Base-by-base conservation (phyloP, 768 basidiomycete genomes). In the Lactifluus echinatus region DNA sequence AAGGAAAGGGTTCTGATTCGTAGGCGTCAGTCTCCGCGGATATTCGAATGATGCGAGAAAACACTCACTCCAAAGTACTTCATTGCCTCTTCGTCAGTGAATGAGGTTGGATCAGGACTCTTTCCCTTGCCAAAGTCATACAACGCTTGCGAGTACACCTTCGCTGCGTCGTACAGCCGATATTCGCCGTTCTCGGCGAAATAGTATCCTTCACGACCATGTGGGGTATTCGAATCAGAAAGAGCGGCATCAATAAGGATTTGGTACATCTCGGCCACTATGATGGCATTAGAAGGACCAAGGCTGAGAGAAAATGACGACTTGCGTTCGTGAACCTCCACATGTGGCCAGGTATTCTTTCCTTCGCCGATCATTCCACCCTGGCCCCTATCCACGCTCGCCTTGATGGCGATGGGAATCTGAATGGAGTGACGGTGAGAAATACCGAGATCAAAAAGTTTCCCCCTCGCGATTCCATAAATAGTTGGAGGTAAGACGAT, bases 291-390 rank as follows among this genome's bases (percentile, higher is more conserved):
- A 48, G 50, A 29, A 5, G 50, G 8, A 4, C 4, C 2, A 19
- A 2, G 8, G 24, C 17, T 19, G 3, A 8, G 10, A 19, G 28
- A 8, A 3, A 31, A 37, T 10, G 14, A 12, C 10, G n/a, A 60
- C 61, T 52, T 55, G 81, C 81, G 69, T 34, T 84, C 82, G 43
- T 76, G 68, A 50, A 83, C 74, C 56, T 82, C 75, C 19, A 84
- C 77, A 58, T 80, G 71, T 0, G 77, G 75, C 84, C 82, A 87
- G 6, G 80, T 43, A 52, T 84, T 82, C 63, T 74, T 69, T 1
- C 85, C 85, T 40, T 73, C 63, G 0, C 84, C 83, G 3, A 85
- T 70, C 63, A 81, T 69, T 12, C 81, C 82, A 0, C 73, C 82
- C 29, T 76, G 73, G 0, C 74, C 74, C 36, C 84, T 73, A 59